Percentiles rank a stretch among this genome's conserved stretches.
These are phyloP conservation scores for Emmonsiellopsis sp. DNA, from an alignment of 2,329 filamentous ascomycete species.

Conservation along the genomic window DNA sequence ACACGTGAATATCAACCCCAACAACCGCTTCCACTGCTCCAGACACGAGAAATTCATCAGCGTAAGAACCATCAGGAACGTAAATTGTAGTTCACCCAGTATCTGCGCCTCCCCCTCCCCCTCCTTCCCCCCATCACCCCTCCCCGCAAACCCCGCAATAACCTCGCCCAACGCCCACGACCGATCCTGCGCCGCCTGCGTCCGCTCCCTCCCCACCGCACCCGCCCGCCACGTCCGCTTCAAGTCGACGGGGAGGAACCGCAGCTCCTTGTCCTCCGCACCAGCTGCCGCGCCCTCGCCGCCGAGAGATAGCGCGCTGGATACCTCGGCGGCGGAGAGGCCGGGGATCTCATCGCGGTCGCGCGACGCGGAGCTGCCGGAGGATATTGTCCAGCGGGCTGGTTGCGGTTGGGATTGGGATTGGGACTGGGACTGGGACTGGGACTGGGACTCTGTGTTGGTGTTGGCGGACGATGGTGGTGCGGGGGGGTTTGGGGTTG, in stretches of 20 bases:
- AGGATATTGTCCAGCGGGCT: conserved; percentile 44
- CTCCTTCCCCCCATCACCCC: conserved; percentile 1
- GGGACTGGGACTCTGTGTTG: background rate
- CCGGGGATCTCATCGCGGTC: conserved; percentile 54
- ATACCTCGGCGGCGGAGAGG: conserved; percentile 25
- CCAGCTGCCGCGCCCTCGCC: conserved; percentile 13
- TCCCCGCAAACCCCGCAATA: conserved; percentile 25
- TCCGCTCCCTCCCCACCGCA: conserved; percentile 52
- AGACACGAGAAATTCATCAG: conserved; percentile 58
- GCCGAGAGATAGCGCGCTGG: conserved; percentile 3
- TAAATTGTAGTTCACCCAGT: conserved; percentile 53
- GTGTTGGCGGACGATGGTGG: background rate
- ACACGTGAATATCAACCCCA: conserved; percentile 49
- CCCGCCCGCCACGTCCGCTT: conserved; percentile 54
- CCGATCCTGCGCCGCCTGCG: conserved; percentile 52
- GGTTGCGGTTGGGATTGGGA: background rate
- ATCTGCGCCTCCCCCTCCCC: conserved; percentile 27
- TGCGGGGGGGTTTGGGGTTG: conserved; percentile 8
- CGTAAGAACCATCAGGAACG: conserved; percentile 53
- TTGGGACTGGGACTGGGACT: no score
- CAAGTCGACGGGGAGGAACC: conserved; percentile 49
- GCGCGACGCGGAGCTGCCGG: conserved; percentile 45
- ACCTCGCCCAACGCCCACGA: conserved; percentile 52
- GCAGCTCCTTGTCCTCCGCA: conserved; percentile 38
- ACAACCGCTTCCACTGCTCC: conserved; percentile 55